Evolutionary conservation across 768 basidiomycete genomes (phyloP).

Genomic region (Chalciporus sphaerocephalus): DNA sequence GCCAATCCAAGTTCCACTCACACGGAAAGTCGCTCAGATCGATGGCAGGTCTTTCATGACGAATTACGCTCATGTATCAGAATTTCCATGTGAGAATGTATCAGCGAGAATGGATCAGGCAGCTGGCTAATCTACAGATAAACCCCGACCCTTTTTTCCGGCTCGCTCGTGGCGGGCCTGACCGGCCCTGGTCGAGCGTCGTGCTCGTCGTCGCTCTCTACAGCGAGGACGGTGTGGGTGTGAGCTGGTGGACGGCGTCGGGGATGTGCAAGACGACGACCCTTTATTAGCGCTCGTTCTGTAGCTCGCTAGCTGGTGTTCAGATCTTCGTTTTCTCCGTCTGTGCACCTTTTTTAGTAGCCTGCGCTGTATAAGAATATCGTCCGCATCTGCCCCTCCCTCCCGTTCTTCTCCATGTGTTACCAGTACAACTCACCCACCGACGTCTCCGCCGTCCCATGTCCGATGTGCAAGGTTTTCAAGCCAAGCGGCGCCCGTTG

Average conservation of each 20-base stretch:
- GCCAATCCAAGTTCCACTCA: background rate
- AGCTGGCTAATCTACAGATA: background rate
- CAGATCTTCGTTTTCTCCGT: background rate
- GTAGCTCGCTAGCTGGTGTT: background rate
- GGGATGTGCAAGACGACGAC: background rate
- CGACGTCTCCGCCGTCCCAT: slow-evolving; percentile 63
- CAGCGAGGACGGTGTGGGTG: background rate
- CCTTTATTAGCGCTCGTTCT: background rate
- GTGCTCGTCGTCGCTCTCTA: background rate
- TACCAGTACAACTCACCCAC: slow-evolving; percentile 60
- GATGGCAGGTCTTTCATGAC: background rate
- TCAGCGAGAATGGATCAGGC: background rate
- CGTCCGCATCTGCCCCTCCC: slow-evolving; percentile 15
- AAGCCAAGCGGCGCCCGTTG: slow-evolving; percentile 58
- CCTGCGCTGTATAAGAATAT: slow-evolving; percentile 29
- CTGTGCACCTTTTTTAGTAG: slow-evolving; percentile 30
- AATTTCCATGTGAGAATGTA: background rate
- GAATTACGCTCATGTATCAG: background rate
- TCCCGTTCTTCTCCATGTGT: slow-evolving; percentile 53
- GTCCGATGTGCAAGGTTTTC: slow-evolving; percentile 86
- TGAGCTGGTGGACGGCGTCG: background rate
- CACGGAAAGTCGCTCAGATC: background rate
- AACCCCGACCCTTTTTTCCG: background rate
- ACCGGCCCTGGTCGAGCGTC: background rate
- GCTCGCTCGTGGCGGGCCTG: background rate